Percentiles rank a stretch among this genome's conserved stretches.
Conservation (phyloP, 2,329 filamentous ascomycete species). For the Sarocladium brachiariae region DNA sequence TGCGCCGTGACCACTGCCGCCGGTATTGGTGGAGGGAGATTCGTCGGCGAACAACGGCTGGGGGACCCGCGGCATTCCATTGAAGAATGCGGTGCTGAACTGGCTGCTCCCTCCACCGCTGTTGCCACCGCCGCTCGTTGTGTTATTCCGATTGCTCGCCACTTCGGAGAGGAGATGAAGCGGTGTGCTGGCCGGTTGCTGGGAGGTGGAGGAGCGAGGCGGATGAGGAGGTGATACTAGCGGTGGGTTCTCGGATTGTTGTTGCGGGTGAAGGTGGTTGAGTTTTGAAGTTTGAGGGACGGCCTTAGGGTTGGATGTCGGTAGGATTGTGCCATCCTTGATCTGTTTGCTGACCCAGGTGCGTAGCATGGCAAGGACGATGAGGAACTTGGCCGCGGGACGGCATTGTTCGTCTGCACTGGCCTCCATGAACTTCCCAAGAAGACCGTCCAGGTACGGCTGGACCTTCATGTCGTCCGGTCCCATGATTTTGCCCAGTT, state of each 20-base stretch:
- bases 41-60: conserved; percentile 6
- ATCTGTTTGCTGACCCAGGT: conserved; percentile 58
- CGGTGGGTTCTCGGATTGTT: conserved; percentile 14
- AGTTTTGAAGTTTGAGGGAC: conserved; percentile 1
- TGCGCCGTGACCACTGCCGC: too few species aligned
- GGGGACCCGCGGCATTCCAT: background rate
- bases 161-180: conserved; percentile 52
- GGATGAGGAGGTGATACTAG: conserved; percentile 2
- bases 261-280: too few species aligned
- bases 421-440: conserved; percentile 59
- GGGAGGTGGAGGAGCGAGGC: background rate
- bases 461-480: conserved; percentile 59
- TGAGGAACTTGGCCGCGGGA: conserved; percentile 62
- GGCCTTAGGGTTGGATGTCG: background rate
- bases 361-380: conserved; percentile 63
- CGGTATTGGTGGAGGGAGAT: background rate
- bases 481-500: conserved; percentile 63
- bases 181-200: conserved; percentile 39
- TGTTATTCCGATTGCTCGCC: conserved; percentile 27
- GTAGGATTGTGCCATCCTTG: background rate
- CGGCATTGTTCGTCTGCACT: conserved; percentile 58
- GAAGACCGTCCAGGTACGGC: conserved; percentile 62
- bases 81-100: background rate
- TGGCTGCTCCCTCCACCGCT: background rate
- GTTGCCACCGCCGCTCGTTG: background rate